Base-by-base conservation (phyloP, 345 rosid species). In the Schrenkiella parvula region DNA sequence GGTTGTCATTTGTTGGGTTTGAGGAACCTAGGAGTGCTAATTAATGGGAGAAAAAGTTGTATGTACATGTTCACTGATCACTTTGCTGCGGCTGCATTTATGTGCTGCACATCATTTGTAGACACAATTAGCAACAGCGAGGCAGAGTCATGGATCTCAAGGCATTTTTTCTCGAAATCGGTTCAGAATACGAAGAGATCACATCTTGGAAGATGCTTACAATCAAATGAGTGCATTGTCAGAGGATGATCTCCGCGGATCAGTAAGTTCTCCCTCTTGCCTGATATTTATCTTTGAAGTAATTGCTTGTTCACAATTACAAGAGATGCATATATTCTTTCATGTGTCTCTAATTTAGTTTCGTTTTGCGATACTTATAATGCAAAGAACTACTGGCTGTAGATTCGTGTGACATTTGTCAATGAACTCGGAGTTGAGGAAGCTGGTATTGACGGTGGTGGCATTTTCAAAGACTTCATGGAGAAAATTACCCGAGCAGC, bases 371-470 rank as follows among this genome's bases (percentile, higher is more conserved):
- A 66, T 64, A 79, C 57, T 66, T 75, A 19, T 38, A 75, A 32
- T 43, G 48, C 44, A 52, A 69, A 35, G 62, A 42, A 54, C 31
- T 63, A 46, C 71, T 63, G 80, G 23, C 29, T 35, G 78, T 85
- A 95, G 99, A 92, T 95, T 76, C 99, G 99, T 8, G 98, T 95
- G 61, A 70, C 93, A 73, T 95, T 89, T 60, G 89, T 95, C 67
- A 95, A 95, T 75, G 99, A 95, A 82, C 86, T 89, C 72, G 99
- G 99, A 78, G 99, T 88, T 58, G 99, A 95, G 86, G 99, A 95
- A 83, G 99, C 99, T 84, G 99, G 99, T 57, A 92, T 95, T 70
- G 99, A 95, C 81, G 99, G 99, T 63, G 99, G 98, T 75, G 99
- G 98, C 55, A 95, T 95, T 80, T 95, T 95, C 82, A 95, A 95